Base-by-base conservation (phyloP, 2,329 filamentous ascomycete species). In the Cyphellophora europaea region DNA sequence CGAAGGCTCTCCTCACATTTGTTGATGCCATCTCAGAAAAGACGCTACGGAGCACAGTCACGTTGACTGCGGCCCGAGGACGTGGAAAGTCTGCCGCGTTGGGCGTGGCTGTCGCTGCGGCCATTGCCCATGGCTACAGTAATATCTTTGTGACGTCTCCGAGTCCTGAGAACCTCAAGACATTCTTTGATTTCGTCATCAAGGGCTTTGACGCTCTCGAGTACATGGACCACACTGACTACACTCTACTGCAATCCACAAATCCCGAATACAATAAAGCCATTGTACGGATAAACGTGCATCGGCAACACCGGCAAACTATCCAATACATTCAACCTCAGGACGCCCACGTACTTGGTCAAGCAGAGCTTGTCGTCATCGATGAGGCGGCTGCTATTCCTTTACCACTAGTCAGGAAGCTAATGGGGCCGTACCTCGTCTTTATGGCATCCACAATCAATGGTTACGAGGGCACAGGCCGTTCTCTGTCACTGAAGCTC, bases 381-480 rank as follows among this genome's bases (percentile, higher is more conserved):
- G 91, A 98, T 59, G 91, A 98, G 61, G 91, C 91, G 11, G 91
- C 91, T 10, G 93, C 93, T 2, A 98, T 98, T 43, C 91, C 93
- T 10, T 63, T 98, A 8, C 91, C 91, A 1, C 66, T 96, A 3
- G 91, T 98, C 5, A 74, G 82, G 49, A 95, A 95, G 62, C 70
- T 98, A 27, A 88, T 98, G 76, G 91, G 91, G 0, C 89, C 89
- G 11, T 98, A 98, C 59, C 69, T 98, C 23, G 87, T 96, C 6
- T 98, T 98, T 62, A 96, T 98, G 91, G 87, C 93, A 1, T 98
- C 91, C 1, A 98, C 91, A 2, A 95, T 98, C 64, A 96, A 96
- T 55, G 91, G 91, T 39, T 98, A 98, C 56, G 91, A 98, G 65
- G 91, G 91, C 37, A 98, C 91, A 5, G 91, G 91, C 27, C 78